Evolutionary conservation across 257 asterid species (phyloP).

Genomic region (Solanum piurae): DNA sequence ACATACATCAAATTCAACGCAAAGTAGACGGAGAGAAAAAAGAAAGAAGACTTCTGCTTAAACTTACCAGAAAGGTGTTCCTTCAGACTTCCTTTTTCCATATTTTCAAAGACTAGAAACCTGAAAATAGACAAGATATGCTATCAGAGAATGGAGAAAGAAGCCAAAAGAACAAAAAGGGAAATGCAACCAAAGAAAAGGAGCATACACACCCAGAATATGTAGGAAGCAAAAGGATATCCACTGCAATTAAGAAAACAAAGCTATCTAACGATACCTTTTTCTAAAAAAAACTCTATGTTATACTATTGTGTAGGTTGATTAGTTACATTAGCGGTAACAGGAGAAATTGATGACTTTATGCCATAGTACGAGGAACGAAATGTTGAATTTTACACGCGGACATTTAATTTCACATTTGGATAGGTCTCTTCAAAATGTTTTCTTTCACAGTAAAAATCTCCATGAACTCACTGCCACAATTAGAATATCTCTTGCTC

Average conservation of each 20-base stretch:
- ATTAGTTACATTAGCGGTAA: background rate
- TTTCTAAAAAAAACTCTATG: background rate
- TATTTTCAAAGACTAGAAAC: slow-evolving; percentile 63
- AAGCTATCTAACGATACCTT: background rate
- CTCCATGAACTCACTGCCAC: background rate
- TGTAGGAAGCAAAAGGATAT: background rate
- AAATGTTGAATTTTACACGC: background rate
- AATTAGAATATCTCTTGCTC: background rate
- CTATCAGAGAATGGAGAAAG: background rate
- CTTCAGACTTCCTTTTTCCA: slow-evolving; percentile 71
- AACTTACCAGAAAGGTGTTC: slow-evolving; percentile 68
- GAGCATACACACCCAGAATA: background rate
- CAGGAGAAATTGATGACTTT: background rate
- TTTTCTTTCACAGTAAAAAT: background rate
- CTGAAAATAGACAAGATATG: slow-evolving; percentile 15
- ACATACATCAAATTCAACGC: background rate
- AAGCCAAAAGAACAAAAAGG: background rate
- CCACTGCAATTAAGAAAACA: background rate
- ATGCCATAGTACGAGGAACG: background rate
- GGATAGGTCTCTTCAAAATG: background rate
- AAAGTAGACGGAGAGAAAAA: background rate
- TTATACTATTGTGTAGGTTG: background rate
- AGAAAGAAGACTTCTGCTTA: background rate
- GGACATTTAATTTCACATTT: background rate
- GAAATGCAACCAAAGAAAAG: background rate